Evolutionary conservation across 2,329 filamentous ascomycete genomes (phyloP).

Genomic region (Parastagonospora avenae): DNA sequence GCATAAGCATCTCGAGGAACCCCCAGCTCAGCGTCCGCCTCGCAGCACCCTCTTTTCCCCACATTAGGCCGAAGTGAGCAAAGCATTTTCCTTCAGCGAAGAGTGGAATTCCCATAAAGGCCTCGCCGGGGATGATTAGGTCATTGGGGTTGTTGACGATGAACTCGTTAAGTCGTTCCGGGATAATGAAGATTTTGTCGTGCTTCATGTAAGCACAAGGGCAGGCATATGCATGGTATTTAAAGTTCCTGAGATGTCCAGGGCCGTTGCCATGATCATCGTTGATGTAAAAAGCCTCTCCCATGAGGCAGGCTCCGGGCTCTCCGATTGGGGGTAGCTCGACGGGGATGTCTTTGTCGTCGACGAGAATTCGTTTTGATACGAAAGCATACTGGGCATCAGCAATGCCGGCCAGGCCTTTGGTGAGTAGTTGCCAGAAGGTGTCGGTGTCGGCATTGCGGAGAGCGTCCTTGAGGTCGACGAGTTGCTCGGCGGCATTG

Average conservation of each 20-base stretch:
- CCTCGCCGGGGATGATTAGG: constrained; percentile 66
- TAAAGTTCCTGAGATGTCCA: constrained; percentile 63
- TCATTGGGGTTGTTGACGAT: constrained; percentile 65
- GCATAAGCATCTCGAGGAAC: constrained; percentile 70
- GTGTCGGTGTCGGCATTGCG: constrained; percentile 59
- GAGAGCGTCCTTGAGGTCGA: constrained; percentile 63
- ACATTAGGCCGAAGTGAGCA: constrained; percentile 74
- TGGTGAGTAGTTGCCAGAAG: constrained; percentile 69
- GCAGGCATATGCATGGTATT: constrained; percentile 68
- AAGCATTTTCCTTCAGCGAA: constrained; percentile 69
- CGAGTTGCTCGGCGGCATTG: constrained; percentile 64
- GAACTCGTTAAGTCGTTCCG: constrained; percentile 64
- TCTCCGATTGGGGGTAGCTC: constrained; percentile 67
- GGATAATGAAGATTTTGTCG: constrained; percentile 72
- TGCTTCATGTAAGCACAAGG: constrained; percentile 73
- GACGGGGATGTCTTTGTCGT: constrained; percentile 63
- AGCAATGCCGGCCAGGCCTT: constrained; percentile 66
- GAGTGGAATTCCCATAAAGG: constrained; percentile 70
- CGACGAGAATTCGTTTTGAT: constrained; percentile 65
- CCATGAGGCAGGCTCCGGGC: constrained; percentile 67
- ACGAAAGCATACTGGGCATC: constrained; percentile 72
- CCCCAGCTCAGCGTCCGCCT: constrained; percentile 65
- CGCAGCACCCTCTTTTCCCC: constrained; percentile 66
- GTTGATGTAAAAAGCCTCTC: constrained; percentile 69
- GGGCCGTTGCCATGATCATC: constrained; percentile 58